These are phyloP conservation scores for Leccinum subfulvum DNA, from an alignment of 1,284 basidiomycete genomes.

Conservation along the genomic window DNA sequence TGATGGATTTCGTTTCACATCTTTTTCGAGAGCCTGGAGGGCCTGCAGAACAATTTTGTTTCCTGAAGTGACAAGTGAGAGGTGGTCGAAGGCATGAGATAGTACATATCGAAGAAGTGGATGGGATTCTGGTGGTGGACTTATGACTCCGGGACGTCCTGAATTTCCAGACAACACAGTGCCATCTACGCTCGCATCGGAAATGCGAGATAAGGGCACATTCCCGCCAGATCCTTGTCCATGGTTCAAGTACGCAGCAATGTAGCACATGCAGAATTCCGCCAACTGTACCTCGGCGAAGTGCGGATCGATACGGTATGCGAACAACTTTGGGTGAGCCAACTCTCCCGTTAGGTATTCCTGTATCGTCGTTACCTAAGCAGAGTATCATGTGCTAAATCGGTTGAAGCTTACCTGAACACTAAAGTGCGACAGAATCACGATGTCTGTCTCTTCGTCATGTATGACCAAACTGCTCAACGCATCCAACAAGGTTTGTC, in stretches of 20 bases:
- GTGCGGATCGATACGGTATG: neutral
- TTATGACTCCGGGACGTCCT: neutral
- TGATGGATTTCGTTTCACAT: neutral
- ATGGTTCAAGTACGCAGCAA: neutral
- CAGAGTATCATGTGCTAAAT: neutral
- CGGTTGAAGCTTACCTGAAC: neutral
- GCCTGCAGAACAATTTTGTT: neutral
- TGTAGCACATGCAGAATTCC: neutral
- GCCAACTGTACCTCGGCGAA: neutral
- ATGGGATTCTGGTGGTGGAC: neutral
- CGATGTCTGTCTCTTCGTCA: neutral
- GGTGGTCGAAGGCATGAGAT: neutral
- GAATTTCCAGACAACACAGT: neutral
- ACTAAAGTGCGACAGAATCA: neutral
- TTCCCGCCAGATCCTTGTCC: neutral
- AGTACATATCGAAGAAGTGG: neutral
- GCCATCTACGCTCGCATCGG: neutral
- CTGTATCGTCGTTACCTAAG: neutral
- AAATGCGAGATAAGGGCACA: neutral
- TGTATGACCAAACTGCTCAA: neutral
- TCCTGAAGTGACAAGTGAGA: neutral
- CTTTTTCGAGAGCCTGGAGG: neutral
- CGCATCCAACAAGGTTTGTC: neutral
- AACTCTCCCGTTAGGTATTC: neutral
- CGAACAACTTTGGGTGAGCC: neutral